These are phyloP conservation scores for Flaveria bidentis DNA, from an alignment of 129 eudicot species.

Conservation along the genomic window DNA sequence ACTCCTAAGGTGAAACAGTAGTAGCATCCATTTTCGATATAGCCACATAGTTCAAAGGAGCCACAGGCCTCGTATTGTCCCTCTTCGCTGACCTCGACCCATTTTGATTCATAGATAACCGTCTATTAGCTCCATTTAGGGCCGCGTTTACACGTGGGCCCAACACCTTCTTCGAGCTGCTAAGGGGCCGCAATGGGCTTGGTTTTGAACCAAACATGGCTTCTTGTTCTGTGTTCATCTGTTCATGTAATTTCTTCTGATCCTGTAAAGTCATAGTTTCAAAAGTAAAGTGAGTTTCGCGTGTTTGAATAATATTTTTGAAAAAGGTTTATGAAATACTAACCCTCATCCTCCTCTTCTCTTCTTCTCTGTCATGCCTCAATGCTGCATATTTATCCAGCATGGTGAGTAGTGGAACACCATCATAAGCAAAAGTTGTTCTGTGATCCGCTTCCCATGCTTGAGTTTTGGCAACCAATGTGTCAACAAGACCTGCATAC, in stretches of 20 bases:
- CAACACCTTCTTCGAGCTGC: slow-evolving; percentile 60
- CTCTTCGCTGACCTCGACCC: slow-evolving; percentile 56
- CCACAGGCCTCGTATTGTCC: slow-evolving; percentile 59
- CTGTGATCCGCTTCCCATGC: slow-evolving; percentile 93
- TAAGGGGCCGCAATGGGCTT: slow-evolving; percentile 71
- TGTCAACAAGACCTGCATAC: slow-evolving; percentile 79
- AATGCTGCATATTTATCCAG: slow-evolving; percentile 76
- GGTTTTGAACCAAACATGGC: slow-evolving; percentile 69
- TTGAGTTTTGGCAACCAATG: slow-evolving; percentile 78
- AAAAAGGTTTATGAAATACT: slow-evolving; percentile 26
- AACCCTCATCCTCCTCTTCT: slow-evolving; percentile 87
- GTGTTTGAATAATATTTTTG: background rate
- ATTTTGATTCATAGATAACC: slow-evolving; percentile 69
- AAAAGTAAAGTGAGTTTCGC: background rate
- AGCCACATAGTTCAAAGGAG: slow-evolving; percentile 83
- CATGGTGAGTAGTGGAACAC: slow-evolving; percentile 94
- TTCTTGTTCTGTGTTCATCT: slow-evolving; percentile 71
- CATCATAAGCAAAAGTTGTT: slow-evolving; percentile 74
- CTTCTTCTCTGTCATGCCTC: slow-evolving; percentile 95
- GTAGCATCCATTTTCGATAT: slow-evolving; percentile 65
- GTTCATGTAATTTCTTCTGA: slow-evolving; percentile 87
- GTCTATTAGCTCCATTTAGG: slow-evolving; percentile 54
- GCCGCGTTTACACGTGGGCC: slow-evolving; percentile 17
- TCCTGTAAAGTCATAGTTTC: slow-evolving; percentile 54
- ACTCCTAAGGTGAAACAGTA: background rate